Evolutionary conservation across 106 monocot genomes (phyloP).

Genomic region (Dioscorea dumetorum): DNA sequence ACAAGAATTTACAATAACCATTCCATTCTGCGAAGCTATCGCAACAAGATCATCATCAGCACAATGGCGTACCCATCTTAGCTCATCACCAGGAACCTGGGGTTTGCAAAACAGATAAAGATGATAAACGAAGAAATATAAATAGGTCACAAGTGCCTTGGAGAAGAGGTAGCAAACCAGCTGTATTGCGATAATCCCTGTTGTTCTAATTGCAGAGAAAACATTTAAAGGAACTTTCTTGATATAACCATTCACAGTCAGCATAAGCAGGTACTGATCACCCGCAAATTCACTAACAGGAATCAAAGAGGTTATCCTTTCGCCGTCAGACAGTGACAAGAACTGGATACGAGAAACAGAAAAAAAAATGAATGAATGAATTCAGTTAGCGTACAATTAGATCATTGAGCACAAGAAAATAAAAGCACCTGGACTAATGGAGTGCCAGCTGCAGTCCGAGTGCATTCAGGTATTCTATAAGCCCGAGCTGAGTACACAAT

Average conservation of each 20-base stretch:
- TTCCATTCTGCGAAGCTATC: constrained; percentile 90
- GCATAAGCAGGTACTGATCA: constrained; percentile 87
- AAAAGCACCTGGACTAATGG: constrained; percentile 70
- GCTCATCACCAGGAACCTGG: constrained; percentile 84
- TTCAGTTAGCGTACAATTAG: constrained; percentile 3
- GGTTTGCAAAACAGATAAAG: neutral
- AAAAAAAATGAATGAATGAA: neutral
- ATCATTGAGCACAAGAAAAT: neutral
- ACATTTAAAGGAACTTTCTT: constrained; percentile 93
- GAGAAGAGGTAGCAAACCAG: constrained; percentile 43
- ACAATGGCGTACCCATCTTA: constrained; percentile 90
- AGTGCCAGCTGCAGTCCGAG: constrained; percentile 84
- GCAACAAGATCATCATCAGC: constrained; percentile 81
- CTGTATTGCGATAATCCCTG: constrained; percentile 97
- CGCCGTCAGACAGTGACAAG: constrained; percentile 79
- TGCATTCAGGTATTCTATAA: constrained; percentile 89
- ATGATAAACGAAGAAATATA: neutral
- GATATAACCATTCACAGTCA: constrained; percentile 86
- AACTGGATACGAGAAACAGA: constrained; percentile 32
- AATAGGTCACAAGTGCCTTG: neutral
- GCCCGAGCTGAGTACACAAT: constrained; percentile 94
- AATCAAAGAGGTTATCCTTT: constrained; percentile 91
- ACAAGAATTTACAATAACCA: constrained; percentile 78
- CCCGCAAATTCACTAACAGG: constrained; percentile 91
- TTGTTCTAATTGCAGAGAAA: constrained; percentile 78